Conservation (phyloP, 129 eudicot species). For the Glebionis coronaria region DNA sequence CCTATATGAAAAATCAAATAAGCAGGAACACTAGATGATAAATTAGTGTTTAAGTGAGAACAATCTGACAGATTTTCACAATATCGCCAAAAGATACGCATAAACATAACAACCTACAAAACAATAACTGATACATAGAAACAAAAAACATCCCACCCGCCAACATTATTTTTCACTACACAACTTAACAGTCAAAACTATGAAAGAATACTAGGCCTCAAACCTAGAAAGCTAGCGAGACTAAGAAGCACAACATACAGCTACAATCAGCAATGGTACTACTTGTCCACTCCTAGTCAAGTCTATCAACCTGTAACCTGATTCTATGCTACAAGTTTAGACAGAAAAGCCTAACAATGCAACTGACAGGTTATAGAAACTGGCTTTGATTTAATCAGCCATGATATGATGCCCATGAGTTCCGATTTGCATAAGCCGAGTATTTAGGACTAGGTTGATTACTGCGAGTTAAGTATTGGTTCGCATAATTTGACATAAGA, state of each 20-base stretch:
- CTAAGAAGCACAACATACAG: neutral
- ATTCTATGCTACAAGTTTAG: neutral
- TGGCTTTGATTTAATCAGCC: neutral
- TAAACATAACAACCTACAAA: too few relatives aligned
- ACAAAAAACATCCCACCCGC: too few relatives aligned
- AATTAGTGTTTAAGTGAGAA: too few relatives aligned
- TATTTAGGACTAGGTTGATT: neutral
- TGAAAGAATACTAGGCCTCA: neutral
- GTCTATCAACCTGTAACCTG: neutral
- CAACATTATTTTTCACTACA: neutral
- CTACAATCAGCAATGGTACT: constrained; percentile 10
- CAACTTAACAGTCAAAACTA: neutral
- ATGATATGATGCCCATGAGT: constrained; percentile 22
- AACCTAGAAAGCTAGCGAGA: neutral
- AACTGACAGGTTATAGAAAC: too few relatives aligned
- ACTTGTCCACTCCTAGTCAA: too few relatives aligned
- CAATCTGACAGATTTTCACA: too few relatives aligned
- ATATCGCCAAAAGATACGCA: too few relatives aligned
- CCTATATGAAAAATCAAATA: too few relatives aligned
- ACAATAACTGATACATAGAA: too few relatives aligned
- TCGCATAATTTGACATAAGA: constrained; percentile 26
- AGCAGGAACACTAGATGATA: too few relatives aligned
- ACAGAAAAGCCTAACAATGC: neutral
- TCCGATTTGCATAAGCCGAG: constrained; percentile 15
- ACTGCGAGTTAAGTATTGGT: constrained; percentile 12